Percentiles rank a stretch among this genome's conserved stretches.
Evolutionary conservation across 2,329 filamentous ascomycete species (phyloP).

Genomic region (Colletotrichum sp.): DNA sequence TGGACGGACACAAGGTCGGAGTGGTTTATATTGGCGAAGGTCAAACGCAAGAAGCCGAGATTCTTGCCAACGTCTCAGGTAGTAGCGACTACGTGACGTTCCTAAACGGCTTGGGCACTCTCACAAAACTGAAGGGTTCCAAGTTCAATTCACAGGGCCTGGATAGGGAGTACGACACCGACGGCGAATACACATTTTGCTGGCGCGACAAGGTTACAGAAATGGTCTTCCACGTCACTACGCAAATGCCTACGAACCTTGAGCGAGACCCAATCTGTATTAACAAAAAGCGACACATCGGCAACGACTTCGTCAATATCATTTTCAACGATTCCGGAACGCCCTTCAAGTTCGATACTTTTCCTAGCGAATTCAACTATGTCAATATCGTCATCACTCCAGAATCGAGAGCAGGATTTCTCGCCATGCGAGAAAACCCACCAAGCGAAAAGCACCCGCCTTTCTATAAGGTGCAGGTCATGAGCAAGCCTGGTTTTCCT

Average conservation of each 20-base stretch:
- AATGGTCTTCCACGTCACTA: conserved; percentile 94
- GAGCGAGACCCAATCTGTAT: conserved; percentile 78
- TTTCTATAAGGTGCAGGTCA: conserved; percentile 89
- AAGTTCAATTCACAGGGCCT: conserved; percentile 94
- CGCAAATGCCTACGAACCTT: conserved; percentile 93
- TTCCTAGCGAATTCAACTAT: conserved; percentile 94
- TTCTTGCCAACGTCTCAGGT: conserved; percentile 85
- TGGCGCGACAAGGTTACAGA: conserved; percentile 96
- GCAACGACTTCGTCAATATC: conserved; percentile 98
- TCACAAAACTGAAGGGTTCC: conserved; percentile 81
- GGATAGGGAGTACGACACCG: conserved; percentile 76
- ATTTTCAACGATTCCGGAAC: conserved; percentile 97
- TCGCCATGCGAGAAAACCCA: conserved; percentile 61
- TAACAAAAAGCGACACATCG: conserved; percentile 92
- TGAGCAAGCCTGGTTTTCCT: conserved; percentile 88
- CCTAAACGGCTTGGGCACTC: conserved; percentile 79
- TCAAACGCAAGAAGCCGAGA: conserved; percentile 82
- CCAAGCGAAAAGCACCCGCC: conserved; percentile 41
- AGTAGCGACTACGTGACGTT: conserved; percentile 90
- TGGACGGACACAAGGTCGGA: conserved; percentile 95
- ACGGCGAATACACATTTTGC: conserved; percentile 88
- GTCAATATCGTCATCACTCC: conserved; percentile 97
- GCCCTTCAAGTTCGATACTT: conserved; percentile 88
- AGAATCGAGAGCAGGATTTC: conserved; percentile 78
- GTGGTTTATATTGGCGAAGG: conserved; percentile 92